These are phyloP conservation scores for Colletotrichum ledebouriae DNA, from an alignment of 2,329 filamentous ascomycete species.

Conservation along the genomic window DNA sequence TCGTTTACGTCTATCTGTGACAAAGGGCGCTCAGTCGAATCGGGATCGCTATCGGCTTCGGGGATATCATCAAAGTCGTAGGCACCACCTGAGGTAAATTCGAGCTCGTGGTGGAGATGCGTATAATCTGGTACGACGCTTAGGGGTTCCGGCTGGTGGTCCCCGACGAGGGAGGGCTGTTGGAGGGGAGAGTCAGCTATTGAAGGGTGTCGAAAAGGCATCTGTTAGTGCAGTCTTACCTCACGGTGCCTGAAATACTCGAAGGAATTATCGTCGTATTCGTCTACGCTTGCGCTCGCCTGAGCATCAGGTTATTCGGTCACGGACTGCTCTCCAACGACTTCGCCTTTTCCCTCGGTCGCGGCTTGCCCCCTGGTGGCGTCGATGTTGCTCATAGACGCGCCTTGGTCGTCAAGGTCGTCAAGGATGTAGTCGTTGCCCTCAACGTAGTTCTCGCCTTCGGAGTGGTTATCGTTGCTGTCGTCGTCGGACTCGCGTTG, in stretches of 20 bases:
- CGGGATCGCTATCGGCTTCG: not conserved
- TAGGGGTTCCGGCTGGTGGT: not conserved
- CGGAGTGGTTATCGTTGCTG: not conserved
- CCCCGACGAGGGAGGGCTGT: not conserved
- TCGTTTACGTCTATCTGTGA: not conserved
- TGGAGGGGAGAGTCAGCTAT: not conserved
- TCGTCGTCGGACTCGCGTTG: not conserved
- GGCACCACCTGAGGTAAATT: not conserved
- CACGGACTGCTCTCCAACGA: not conserved
- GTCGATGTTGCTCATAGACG: not conserved
- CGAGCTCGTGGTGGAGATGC: not conserved
- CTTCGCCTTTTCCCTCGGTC: not conserved
- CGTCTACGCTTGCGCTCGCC: not conserved
- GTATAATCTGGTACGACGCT: not conserved
- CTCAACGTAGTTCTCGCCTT: not conserved
- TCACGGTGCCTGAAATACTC: not conserved
- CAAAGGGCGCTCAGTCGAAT: not conserved
- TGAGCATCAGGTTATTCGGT: not conserved
- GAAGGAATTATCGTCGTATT: not conserved
- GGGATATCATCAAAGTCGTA: not conserved
- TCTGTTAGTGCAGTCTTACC: not conserved
- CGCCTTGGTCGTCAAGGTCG: not conserved
- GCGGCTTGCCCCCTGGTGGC: not conserved
- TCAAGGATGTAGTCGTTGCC: not conserved
- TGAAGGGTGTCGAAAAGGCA: not conserved